Percentiles rank a stretch among this genome's conserved stretches.
Evolutionary conservation across 23 red algal genomes (phyloP).

Genomic region (Agarophyton chilense): DNA sequence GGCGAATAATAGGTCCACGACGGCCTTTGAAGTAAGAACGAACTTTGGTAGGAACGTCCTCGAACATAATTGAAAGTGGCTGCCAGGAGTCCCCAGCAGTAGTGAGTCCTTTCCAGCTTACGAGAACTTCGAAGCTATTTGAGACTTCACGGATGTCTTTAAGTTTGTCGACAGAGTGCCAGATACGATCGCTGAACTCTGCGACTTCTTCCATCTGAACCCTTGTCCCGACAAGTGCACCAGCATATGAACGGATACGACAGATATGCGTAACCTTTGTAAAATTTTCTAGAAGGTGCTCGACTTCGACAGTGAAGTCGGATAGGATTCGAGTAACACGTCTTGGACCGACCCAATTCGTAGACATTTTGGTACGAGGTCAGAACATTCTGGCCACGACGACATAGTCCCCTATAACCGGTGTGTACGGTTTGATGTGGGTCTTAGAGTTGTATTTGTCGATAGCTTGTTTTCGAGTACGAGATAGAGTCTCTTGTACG

Average conservation of each 20-base stretch:
- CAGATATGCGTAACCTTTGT: neutral
- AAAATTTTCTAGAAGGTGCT: conserved; percentile 2
- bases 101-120: conserved; percentile 2
- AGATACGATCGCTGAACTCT: neutral
- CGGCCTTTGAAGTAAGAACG: neutral
- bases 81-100: neutral
- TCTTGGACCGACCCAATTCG: neutral
- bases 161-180: neutral
- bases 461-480: neutral
- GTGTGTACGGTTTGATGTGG: neutral
- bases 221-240: neutral
- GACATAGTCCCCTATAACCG: neutral
- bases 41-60: conserved; percentile 17
- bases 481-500: neutral
- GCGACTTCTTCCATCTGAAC: neutral
- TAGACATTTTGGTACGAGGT: neutral
- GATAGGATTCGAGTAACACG: conserved; percentile 1
- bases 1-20: neutral
- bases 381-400: neutral
- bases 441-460: neutral
- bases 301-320: conserved; percentile 28
- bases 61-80: neutral
- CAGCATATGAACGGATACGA: neutral
- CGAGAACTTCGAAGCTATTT: neutral
- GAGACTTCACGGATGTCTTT: neutral